Conservation (phyloP, 441 rosid genomes). For the Eutrema salsugineum region DNA sequence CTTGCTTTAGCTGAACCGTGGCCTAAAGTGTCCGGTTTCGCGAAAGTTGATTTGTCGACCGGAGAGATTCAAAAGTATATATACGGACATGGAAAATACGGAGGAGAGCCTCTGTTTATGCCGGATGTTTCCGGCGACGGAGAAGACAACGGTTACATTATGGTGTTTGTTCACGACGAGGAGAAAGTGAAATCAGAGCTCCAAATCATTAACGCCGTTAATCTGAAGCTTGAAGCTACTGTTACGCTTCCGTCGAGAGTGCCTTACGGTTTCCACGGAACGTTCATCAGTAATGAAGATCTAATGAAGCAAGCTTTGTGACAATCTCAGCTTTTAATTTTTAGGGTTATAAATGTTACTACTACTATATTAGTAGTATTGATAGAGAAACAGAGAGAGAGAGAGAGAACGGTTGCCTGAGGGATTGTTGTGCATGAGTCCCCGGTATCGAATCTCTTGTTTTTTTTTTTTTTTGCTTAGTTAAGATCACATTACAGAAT, state of each 20-base stretch:
- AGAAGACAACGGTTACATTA: constrained; percentile 51
- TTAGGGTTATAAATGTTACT: neutral
- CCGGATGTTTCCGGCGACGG: constrained; percentile 30
- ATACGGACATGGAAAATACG: constrained; percentile 59
- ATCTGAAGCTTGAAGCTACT: constrained; percentile 53
- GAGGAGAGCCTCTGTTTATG: constrained; percentile 79
- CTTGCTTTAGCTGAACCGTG: constrained; percentile 83
- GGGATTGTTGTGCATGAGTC: constrained; percentile 41
- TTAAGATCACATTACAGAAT: neutral
- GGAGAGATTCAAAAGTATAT: constrained; percentile 51
- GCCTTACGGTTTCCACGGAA: constrained; percentile 91
- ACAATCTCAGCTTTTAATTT: neutral
- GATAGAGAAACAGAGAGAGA: neutral
- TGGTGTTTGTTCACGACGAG: constrained; percentile 75
- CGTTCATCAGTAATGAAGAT: constrained; percentile 55
- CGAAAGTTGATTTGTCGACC: constrained; percentile 62
- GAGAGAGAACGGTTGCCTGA: constrained; percentile 29
- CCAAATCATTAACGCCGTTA: constrained; percentile 56
- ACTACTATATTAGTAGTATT: neutral
- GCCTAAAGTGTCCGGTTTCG: constrained; percentile 92
- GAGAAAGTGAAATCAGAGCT: constrained; percentile 59
- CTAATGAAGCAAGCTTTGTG: constrained; percentile 44
- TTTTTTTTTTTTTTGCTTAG: neutral
- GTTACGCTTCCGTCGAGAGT: constrained; percentile 78
- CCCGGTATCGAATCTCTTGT: constrained; percentile 35